Evolutionary conservation across 2,329 filamentous ascomycete species (phyloP).

Genomic region (Penicillium occitanis): DNA sequence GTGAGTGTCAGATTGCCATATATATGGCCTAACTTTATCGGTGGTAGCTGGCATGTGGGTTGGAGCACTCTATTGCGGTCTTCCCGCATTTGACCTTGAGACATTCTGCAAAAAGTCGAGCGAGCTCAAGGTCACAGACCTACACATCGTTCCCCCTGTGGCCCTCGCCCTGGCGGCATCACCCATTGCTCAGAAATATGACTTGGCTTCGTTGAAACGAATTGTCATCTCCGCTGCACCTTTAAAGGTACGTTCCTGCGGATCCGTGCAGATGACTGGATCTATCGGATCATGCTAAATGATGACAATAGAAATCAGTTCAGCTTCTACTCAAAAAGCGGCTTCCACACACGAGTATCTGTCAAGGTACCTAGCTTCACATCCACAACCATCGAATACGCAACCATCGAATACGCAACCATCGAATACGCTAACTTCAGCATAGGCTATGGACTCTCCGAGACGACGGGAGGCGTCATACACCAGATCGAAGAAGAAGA

Average conservation of each 20-base stretch:
- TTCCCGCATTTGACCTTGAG: conserved; percentile 25
- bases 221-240: conserved; percentile 27
- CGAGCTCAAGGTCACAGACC: conserved; percentile 25
- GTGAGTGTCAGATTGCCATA: conserved; percentile 24
- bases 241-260: conserved; percentile 22
- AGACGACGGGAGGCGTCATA: conserved; percentile 23
- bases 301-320: conserved; percentile 21
- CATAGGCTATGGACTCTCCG: conserved; percentile 25
- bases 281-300: not conserved
- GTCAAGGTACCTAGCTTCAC: conserved; percentile 22
- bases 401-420: too few relatives aligned
- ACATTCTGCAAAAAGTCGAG: conserved; percentile 24
- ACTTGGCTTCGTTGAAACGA: conserved; percentile 22
- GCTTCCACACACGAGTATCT: conserved; percentile 24
- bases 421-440: not conserved
- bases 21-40: conserved; percentile 23
- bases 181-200: conserved; percentile 20
- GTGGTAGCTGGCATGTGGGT: conserved; percentile 26
- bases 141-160: conserved; percentile 27
- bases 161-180: conserved; percentile 22
- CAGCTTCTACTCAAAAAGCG: conserved; percentile 24
- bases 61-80: conserved; percentile 22
- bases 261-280: not conserved
- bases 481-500: conserved; percentile 25
- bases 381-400: not conserved